A percentile compares a stretch with the other conserved stretches of the same genome.
These are phyloP conservation scores for Puccinia hordei DNA, from an alignment of 1,284 basidiomycete species.

Conservation along the genomic window DNA sequence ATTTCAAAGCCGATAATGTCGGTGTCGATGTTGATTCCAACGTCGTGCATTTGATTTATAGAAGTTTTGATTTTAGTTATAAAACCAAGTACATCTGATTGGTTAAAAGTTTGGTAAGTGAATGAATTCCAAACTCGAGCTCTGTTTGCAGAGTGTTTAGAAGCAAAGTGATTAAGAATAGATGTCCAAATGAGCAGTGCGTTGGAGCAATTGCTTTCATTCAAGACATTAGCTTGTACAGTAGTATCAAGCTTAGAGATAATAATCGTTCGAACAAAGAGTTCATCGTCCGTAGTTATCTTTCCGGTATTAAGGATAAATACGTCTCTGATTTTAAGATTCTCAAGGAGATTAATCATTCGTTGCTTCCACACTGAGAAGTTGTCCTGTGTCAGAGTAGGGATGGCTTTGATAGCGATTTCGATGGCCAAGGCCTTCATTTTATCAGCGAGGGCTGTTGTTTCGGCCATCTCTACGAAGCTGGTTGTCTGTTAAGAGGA, in stretches of 20 bases:
- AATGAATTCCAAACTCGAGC: neutral
- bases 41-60: neutral
- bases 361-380: neutral
- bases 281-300: neutral
- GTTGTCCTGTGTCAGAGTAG: neutral
- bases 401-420: neutral
- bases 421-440: neutral
- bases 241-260: neutral
- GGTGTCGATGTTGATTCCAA: neutral
- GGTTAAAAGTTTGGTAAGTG: neutral
- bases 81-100: neutral
- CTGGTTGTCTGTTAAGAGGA: neutral
- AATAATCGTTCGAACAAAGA: neutral
- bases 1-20: neutral
- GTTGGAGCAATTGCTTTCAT: neutral
- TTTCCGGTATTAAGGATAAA: neutral
- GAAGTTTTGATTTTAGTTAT: neutral
- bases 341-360: neutral
- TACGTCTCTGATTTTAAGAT: neutral
- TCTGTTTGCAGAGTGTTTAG: neutral
- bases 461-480: too few species aligned
- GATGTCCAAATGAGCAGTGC: neutral
- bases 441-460: neutral
- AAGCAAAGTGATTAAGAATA: neutral
- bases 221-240: neutral